These are phyloP conservation scores for Primulina eburnea DNA, from an alignment of 257 asterid genomes.

Conservation along the genomic window DNA sequence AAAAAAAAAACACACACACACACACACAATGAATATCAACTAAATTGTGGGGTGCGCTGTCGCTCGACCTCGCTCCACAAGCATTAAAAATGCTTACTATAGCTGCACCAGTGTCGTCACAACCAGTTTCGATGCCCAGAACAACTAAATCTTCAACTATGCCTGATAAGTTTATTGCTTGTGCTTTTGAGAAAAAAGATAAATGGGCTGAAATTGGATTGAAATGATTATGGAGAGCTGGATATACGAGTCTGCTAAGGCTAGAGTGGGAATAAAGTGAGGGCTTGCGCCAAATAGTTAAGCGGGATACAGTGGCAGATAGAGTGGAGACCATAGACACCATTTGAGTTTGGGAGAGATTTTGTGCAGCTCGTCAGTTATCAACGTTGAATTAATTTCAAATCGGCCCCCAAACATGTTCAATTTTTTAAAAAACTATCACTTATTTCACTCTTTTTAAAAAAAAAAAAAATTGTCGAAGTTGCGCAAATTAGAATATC, in stretches of 20 bases:
- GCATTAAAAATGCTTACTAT: constrained; percentile 49
- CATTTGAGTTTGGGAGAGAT: constrained; percentile 30
- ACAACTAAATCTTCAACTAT: constrained; percentile 53
- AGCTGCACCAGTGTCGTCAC: constrained; percentile 98
- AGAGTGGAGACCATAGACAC: constrained; percentile 39
- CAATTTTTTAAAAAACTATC: too few species aligned
- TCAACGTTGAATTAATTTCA: not conserved
- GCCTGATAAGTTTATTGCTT: constrained; percentile 14
- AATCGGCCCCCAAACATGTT: not conserved
- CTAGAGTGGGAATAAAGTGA: constrained; percentile 29
- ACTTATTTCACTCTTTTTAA: too few species aligned
- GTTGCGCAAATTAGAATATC: too few species aligned
- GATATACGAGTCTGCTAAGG: constrained; percentile 17
- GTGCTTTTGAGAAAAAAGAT: constrained; percentile 28
- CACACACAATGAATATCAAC: not conserved
- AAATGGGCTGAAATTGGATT: constrained; percentile 26
- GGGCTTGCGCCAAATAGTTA: constrained; percentile 34
- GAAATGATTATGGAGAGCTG: constrained; percentile 24
- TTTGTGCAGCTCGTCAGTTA: not conserved
- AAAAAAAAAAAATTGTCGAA: too few species aligned
- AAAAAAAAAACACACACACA: not conserved
- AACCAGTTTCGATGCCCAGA: constrained; percentile 94
- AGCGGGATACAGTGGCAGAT: constrained; percentile 48
- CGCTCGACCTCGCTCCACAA: not conserved
- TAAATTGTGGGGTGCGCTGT: too few species aligned